Base-by-base conservation (phyloP, 148 eudicot species). In the Pharnaceum exiguum region DNA sequence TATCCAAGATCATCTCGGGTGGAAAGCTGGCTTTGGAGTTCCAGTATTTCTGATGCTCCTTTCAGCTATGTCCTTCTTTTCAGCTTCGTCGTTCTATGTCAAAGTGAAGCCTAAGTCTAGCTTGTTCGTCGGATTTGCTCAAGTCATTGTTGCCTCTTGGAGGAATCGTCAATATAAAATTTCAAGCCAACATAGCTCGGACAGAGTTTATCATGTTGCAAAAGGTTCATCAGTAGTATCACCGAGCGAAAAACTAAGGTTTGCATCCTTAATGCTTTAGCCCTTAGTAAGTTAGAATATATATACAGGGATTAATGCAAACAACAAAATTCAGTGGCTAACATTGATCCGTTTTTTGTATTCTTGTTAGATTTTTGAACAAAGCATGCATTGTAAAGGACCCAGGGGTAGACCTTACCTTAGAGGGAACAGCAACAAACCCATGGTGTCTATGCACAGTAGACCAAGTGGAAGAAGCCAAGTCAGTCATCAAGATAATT, bases 1-100 rank as follows among this genome's bases (percentile, higher is more conserved):
- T 42, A 59, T 79, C 64, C 80, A 79, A 76, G 80, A 79, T 8
- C 67, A 72, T 51, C 6, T 67, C 22, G 78, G 84, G 29, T 75
- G 78, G 77, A 58, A 48, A 64, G 46, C 40, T 0, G 84, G 84
- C 8, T 76, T 79, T 22, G 80, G 75, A 10, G 56, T 72, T 24
- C 75, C 78, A 0, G 67, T 48, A 1, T 8, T 71, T 24, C 66
- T 79, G 18, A 72, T 76, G 80, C 7, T 66, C 26, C 10, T 79
- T 32, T 59, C 75, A 10, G 42, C 39, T 40, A 39, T 76, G 13
- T 53, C 37, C 0, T 79, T 79, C 65, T 62, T 66, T 29, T 32
- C 25, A 17, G 80, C 75, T 37, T 79, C 77, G 59, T 56, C 78
- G 0, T 58, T 72, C 5, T 75, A 79, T 51, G 50, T 72, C 19